Base-by-base conservation (phyloP, 306 rosid genomes). In the Cucumis cinereus region DNA sequence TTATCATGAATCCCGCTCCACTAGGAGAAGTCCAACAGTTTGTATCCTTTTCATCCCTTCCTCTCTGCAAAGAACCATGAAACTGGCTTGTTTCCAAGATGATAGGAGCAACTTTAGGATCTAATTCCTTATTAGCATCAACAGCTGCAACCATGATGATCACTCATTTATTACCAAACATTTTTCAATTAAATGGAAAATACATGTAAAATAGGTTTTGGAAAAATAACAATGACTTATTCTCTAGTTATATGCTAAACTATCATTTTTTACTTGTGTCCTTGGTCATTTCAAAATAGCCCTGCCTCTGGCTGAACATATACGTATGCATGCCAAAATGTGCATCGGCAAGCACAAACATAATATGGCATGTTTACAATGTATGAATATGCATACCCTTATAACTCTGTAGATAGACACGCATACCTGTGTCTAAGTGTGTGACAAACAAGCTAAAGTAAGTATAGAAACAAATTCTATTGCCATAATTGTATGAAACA, bases 21-120 rank as follows among this genome's bases (percentile, higher is more conserved):
- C 86, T 78, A 50, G 98, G 96, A 75, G 86, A 76, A 62, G 90
- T 84, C 97, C 98, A 93, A 82, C 98, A 90, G 76, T 93, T 80
- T 73, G 89, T 82, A 77, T 90, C 97, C n/a, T 70, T 77, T 5
- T 85, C 90, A 81, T 82, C 84, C 77, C 81, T 81, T 62, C 86
- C 98, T 78, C 79, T 79, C 35, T 56, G 60, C 78, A 91, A 86
- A 38, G 94, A 84, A 67, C 94, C 88, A 60, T 76, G 78, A 35
- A 85, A 80, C 41, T 86, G 83, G 81, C 81, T 75, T 45, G 83
- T 77, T 73, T 88, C 88, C 74, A 93, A 47, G 80, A 43, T 26
- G 77, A 85, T 24, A 80, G 94, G 88, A 69, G 67, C 67, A 49
- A 57, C 86, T 69, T 67, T 20, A n/a, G 77, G 50, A 80, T 91